phyloP scores from a whole-genome alignment of 495 filamentous ascomycete species.

The Penicillium angulare region DNA sequence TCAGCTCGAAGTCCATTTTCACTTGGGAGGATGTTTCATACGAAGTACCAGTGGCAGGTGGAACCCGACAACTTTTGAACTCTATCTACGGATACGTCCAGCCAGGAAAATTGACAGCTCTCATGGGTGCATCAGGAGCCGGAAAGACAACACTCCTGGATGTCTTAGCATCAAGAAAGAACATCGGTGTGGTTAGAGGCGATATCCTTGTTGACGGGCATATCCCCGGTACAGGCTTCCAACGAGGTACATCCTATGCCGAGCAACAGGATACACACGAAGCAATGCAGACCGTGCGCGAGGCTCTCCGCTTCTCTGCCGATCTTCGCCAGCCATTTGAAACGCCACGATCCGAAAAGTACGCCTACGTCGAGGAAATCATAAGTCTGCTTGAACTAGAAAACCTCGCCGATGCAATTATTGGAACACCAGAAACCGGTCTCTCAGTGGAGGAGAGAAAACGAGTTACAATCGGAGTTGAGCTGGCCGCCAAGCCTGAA shows the following conservation, averaged over 20 bases:
- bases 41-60: conserved; percentile 68
- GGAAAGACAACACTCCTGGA: conserved; percentile 84
- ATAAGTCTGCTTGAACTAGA: conserved; percentile 80
- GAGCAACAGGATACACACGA: conserved; percentile 86
- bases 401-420: conserved; percentile 78
- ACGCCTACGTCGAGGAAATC: conserved; percentile 80
- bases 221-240: conserved; percentile 65
- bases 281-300: conserved; percentile 72
- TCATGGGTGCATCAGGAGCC: conserved; percentile 86
- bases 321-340: conserved; percentile 74
- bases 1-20: conserved; percentile 55
- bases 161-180: conserved; percentile 73
- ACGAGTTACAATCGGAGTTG: conserved; percentile 86
- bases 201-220: conserved; percentile 73
- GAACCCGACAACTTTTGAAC: conserved; percentile 66
- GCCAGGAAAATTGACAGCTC: conserved; percentile 73
- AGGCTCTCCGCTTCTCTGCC: conserved; percentile 82
- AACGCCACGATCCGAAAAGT: conserved; percentile 68
- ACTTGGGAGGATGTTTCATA: conserved; percentile 56
- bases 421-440: conserved; percentile 73
- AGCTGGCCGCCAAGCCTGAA: conserved; percentile 81
- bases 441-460: conserved; percentile 90
- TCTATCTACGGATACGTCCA: conserved; percentile 75
- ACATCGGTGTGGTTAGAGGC: conserved; percentile 72
- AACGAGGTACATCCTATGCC: conserved; percentile 76